These are phyloP conservation scores for Suhomyces faveliae DNA, from an alignment of 805 yeast genomes.

Conservation along the genomic window DNA sequence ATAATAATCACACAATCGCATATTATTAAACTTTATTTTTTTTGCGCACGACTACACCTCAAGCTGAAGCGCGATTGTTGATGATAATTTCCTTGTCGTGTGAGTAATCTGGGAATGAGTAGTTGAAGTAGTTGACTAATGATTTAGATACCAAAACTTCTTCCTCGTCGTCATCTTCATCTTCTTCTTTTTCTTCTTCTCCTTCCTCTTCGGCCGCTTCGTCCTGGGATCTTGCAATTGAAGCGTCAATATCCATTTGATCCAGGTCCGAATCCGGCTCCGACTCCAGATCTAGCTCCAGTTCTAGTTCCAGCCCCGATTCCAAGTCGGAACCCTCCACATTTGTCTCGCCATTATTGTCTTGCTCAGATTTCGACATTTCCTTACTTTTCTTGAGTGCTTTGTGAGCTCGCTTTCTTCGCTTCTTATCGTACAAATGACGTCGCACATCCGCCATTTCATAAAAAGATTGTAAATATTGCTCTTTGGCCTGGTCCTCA, in stretches of 20 bases:
- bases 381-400: neutral
- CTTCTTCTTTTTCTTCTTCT: too few species aligned
- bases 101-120: conserved; percentile 6
- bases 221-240: too few species aligned
- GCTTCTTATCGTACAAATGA: neutral
- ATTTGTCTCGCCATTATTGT: neutral
- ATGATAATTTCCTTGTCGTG: neutral
- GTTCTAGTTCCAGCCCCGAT: neutral
- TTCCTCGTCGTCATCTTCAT: too few species aligned
- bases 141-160: conserved; percentile 4
- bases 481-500: conserved; percentile 4
- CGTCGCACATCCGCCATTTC: neutral
- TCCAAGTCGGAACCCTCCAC: neutral
- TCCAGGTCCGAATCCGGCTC: neutral
- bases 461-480: neutral
- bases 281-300: neutral
- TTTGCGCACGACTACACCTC: neutral
- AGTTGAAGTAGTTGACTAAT: conserved; percentile 7
- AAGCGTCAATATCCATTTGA: neutral
- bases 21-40: neutral
- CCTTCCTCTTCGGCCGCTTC: neutral
- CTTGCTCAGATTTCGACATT: neutral
- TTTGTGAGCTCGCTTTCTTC: too few species aligned
- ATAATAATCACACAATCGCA: neutral
- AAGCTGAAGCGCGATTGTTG: neutral